Percentiles rank a stretch among this genome's conserved stretches.
Evolutionary conservation across 139 green algal species (phyloP).

Genomic region (Tetradesmus obliquus): DNA sequence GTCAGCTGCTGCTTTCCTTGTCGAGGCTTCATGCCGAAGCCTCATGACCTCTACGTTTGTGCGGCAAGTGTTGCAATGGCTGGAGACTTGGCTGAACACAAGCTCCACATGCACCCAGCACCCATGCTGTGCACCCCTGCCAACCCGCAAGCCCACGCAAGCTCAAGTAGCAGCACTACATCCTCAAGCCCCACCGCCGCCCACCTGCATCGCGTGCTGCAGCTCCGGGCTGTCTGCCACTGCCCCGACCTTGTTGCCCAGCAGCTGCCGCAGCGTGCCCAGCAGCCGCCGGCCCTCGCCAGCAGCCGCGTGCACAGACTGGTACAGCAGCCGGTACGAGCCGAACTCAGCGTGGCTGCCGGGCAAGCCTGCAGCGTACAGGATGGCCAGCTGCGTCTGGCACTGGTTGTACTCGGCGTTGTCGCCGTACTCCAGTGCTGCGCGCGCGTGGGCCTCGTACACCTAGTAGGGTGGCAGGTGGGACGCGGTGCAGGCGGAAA

Average conservation of each 20-base stretch:
- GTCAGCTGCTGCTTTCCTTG: not conserved
- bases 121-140: too few species aligned
- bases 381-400: constrained; percentile 80
- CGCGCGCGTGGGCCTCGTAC: constrained; percentile 88
- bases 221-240: constrained; percentile 55
- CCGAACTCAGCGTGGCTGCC: constrained; percentile 66
- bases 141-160: too few species aligned
- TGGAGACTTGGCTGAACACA: too few species aligned
- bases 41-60: too few species aligned
- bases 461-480: constrained; percentile 50
- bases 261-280: constrained; percentile 32
- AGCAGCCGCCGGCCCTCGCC: constrained; percentile 32
- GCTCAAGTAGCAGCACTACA: not conserved
- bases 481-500: not conserved
- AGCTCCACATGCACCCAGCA: too few species aligned
- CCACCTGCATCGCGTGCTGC: constrained; percentile 71
- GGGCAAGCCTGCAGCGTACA: constrained; percentile 66
- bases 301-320: constrained; percentile 67
- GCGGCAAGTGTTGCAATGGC: too few species aligned
- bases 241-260: constrained; percentile 40
- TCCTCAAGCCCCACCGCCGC: not conserved
- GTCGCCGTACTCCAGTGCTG: constrained; percentile 90
- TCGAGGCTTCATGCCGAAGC: not conserved
- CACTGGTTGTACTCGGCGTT: constrained; percentile 93
- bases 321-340: constrained; percentile 71